Base-by-base conservation (phyloP, 345 rosid species). In the Euphorbia tirucalli region DNA sequence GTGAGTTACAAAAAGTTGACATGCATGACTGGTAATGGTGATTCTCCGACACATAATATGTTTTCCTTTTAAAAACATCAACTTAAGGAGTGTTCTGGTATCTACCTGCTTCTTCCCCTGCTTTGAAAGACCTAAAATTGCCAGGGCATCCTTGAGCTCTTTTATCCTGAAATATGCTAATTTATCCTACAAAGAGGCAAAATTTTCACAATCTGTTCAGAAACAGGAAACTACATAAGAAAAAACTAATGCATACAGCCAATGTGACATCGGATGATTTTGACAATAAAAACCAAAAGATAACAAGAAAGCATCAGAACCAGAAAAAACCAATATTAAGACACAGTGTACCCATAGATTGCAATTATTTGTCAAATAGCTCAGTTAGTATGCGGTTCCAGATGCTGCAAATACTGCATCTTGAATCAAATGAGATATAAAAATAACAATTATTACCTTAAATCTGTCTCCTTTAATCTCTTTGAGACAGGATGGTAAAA, bases 91-190 rank as follows among this genome's bases (percentile, higher is more conserved):
- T 18, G 60, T 54, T 22, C 44, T 50, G 72, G 41, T 39, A 73
- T 25, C 74, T 49, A 92, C 99, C 96, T 92, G 98, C 75, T 92
- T 95, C 86, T 88, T 92, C 68, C 99, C 99, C 79, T 95, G 99
- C 83, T 95, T 95, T 61, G 99, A 87, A 71, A 92, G 97, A 68
- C 96, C 93, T 57, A 95, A 78, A 65, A 86, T 89, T 70, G 89
- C 83, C n/a, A 95, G 87, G 72, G 91, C 94, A 86, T 92, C 96
- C 88, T 95, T 95, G 44, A 95, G 97, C 87, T 95, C 99, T 79
- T 87, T 95, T 71, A 95, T 89, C 68, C 99, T 90, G 71, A 95
- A 95, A 77, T 85, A 84, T 11, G 88, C 82, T 82, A 95, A 79
- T 57, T 92, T 90, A 11, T 90, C 96, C 99, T 95, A 75, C 71